Percentiles rank a stretch among this genome's conserved stretches.
phyloP scores from a whole-genome alignment of 805 yeast species.

The Phaffomyces antillensis region DNA sequence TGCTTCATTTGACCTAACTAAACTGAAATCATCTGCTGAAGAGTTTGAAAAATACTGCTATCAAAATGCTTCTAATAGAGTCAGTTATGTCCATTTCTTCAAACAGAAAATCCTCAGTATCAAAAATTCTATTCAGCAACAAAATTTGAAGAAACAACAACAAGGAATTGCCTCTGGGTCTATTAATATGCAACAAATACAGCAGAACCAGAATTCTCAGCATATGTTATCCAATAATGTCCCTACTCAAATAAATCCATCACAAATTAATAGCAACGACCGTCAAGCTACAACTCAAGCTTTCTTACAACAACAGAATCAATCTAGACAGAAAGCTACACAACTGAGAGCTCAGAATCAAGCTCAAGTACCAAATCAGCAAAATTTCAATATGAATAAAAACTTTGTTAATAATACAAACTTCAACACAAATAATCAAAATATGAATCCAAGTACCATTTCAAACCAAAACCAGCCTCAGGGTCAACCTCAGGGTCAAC shows the following conservation, averaged over 20 bases:
- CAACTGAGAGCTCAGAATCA: slow-evolving; percentile 27
- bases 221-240: slow-evolving; percentile 5
- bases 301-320: slow-evolving; percentile 42
- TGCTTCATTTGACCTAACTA: slow-evolving; percentile 27
- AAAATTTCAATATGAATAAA: slow-evolving; percentile 3
- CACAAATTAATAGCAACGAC: slow-evolving; percentile 3
- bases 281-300: slow-evolving; percentile 21
- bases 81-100: slow-evolving; percentile 47
- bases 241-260: neutral
- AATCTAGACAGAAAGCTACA: slow-evolving; percentile 41
- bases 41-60: slow-evolving; percentile 66
- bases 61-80: slow-evolving; percentile 47
- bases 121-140: slow-evolving; percentile 17
- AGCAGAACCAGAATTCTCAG: slow-evolving; percentile 19
- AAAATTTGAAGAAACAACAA: slow-evolving; percentile 28
- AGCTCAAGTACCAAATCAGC: slow-evolving; percentile 16
- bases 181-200: slow-evolving; percentile 26
- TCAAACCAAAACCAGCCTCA: slow-evolving; percentile 6
- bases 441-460: slow-evolving; percentile 1
- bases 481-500: slow-evolving; percentile 9
- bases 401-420: slow-evolving; percentile 3
- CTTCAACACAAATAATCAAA: slow-evolving; percentile 4
- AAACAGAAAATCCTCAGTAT: slow-evolving; percentile 22
- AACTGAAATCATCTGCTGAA: slow-evolving; percentile 51
- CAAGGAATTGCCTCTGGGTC: slow-evolving; percentile 26